Evolutionary conservation across 345 rosid species (phyloP), one percentile per base, ranked within the genome.

Genomic region (Mangifera indica): DNA sequence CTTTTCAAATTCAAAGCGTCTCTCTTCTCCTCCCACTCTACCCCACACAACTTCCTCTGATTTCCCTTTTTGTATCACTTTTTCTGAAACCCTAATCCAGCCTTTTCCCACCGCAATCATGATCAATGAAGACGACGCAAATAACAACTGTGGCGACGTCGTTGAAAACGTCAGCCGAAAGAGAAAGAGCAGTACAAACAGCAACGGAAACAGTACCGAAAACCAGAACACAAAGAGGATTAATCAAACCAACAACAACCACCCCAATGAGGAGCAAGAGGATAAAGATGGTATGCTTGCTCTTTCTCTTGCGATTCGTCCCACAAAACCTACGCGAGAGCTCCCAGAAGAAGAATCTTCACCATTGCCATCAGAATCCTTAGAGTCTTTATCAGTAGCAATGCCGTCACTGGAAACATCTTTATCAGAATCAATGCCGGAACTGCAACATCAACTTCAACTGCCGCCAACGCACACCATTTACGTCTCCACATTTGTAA

Each of bases 251-350:
- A 22, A 14, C 0, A 17, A 59, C 2, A 51, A 64, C 3, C 17
- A 69, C 2, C 25, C 7, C 1, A 18, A 66, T n/a, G 66, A 45
- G 3, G 59, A 49, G 4, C 48, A 10, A 3, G 37, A 76, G 14
- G 60, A 77, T 2, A 74, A 79, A 1, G 20, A 67, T 0, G 73
- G 71, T 42, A 21, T 68, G 18, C 79, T 82, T 0, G n/a, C 77
- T 15, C 79, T 82, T 2, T 72, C 79, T 7, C 46, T 78, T 1
- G 52, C 74, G 0, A 51, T 60, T 18, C n/a, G 45, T 11, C 42
- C 74, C 22, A 10, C 18, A 8, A 14, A 26, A 3, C 29, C 40
- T 12, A 24, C 66, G 10, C 55, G 18, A 4, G 29, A 49, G 5
- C 21, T 46, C 55, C 67, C 67, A 7, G 60, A 67, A 1, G 56